A percentile compares a stretch with the other conserved stretches of the same genome.
These are phyloP conservation scores for Moricandia arvensis DNA, from an alignment of 345 rosid species.

Conservation along the genomic window DNA sequence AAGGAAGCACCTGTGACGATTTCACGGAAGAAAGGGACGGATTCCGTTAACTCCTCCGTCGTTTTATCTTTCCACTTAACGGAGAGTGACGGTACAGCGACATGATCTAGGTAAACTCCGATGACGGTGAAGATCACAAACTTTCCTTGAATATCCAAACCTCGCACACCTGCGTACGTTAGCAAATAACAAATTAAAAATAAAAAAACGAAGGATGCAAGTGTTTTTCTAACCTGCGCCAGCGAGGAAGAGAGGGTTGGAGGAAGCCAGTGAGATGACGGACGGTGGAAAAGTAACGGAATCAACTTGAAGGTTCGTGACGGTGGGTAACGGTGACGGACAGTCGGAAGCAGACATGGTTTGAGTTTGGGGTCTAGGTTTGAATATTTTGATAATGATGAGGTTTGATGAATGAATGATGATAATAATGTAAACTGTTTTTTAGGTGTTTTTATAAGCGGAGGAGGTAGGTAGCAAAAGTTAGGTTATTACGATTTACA, in stretches of 20 bases:
- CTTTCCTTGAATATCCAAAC: constrained; percentile 68
- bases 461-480: constrained; percentile 24
- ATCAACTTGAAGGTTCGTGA: constrained; percentile 49
- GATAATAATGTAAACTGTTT: neutral
- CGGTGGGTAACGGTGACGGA: constrained; percentile 24
- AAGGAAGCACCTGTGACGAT: constrained; percentile 62
- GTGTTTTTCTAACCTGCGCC: constrained; percentile 60
- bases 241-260: constrained; percentile 62
- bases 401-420: neutral
- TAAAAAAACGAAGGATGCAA: neutral
- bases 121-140: constrained; percentile 79
- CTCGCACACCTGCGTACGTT: constrained; percentile 62
- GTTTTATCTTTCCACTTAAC: constrained; percentile 71
- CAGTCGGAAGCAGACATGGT: constrained; percentile 19
- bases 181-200: neutral
- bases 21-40: constrained; percentile 74
- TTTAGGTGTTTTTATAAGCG: neutral
- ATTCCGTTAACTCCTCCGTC: constrained; percentile 50
- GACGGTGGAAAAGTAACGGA: constrained; percentile 49
- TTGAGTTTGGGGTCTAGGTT: neutral
- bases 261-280: constrained; percentile 67
- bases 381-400: neutral
- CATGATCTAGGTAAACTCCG: constrained; percentile 68
- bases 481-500: constrained; percentile 12
- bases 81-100: constrained; percentile 52